Percentiles rank a stretch among this genome's conserved stretches.
Conservation (phyloP, 805 yeast species). For the Wickerhamiella cacticola region DNA sequence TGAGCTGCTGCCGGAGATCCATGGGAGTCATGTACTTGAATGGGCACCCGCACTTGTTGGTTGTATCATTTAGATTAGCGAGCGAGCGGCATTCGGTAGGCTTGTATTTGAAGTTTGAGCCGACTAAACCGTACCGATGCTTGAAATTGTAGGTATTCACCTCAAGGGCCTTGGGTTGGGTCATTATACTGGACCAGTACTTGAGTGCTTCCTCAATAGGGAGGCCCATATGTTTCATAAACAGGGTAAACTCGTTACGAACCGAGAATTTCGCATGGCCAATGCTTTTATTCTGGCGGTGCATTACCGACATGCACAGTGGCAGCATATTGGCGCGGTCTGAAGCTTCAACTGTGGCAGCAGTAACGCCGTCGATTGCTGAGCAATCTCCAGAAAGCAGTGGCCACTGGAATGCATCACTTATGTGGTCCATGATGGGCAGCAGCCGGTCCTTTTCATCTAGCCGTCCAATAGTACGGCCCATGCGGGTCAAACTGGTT, state of each 20-base stretch:
- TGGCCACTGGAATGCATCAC: conserved; percentile 44
- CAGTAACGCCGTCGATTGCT: conserved; percentile 39
- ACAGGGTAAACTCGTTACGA: conserved; percentile 73
- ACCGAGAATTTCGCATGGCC: conserved; percentile 74
- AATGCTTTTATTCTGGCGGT: conserved; percentile 43
- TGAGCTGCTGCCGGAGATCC: conserved; percentile 43
- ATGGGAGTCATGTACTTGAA: conserved; percentile 67
- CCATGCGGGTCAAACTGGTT: conserved; percentile 48
- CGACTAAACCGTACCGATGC: conserved; percentile 86
- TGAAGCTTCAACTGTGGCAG: conserved; percentile 44
- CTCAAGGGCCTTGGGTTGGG: conserved; percentile 53
- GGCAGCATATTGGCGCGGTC: conserved; percentile 61
- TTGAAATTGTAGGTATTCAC: conserved; percentile 81
- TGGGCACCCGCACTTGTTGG: conserved; percentile 87
- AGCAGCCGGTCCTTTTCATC: conserved; percentile 86
- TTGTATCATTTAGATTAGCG: conserved; percentile 48
- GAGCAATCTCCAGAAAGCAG: conserved; percentile 16
- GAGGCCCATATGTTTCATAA: conserved; percentile 82
- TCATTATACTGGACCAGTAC: conserved; percentile 72
- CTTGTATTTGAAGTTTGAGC: conserved; percentile 69
- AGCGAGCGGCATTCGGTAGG: conserved; percentile 81
- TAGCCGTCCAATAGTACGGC: conserved; percentile 65
- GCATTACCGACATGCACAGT: conserved; percentile 60
- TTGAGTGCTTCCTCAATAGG: conserved; percentile 74
- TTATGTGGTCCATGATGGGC: conserved; percentile 70